Percentiles rank a stretch among this genome's conserved stretches.
Evolutionary conservation across 257 asterid species (phyloP).

Genomic region (Jacaranda mimosifolia): DNA sequence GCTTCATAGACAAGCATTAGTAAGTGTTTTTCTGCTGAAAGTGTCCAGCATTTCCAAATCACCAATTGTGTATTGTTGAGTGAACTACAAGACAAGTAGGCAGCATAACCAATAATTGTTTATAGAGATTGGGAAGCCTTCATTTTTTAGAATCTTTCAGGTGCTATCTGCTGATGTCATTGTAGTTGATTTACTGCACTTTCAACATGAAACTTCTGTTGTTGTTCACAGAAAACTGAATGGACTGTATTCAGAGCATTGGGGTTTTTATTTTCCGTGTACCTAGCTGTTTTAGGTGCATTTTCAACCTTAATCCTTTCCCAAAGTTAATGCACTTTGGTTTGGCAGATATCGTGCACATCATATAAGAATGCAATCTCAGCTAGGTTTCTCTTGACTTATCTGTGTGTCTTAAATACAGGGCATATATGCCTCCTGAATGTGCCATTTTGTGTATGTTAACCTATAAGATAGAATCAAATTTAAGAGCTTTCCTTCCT

Average conservation of each 20-base stretch:
- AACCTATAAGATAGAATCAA: background rate
- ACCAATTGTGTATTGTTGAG: constrained; percentile 4
- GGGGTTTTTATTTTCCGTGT: constrained; percentile 4
- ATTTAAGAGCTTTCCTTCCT: constrained; percentile 10
- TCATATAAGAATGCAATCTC: background rate
- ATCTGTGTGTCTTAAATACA: constrained; percentile 1
- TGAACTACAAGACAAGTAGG: constrained; percentile 3
- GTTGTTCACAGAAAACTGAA: background rate
- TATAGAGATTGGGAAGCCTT: background rate
- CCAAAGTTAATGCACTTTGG: constrained; percentile 14
- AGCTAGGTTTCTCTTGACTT: constrained; percentile 4
- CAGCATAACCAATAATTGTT: constrained; percentile 10
- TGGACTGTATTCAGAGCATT: background rate
- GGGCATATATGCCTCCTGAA: constrained; percentile 6
- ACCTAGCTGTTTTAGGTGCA: constrained; percentile 15
- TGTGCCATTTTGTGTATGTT: constrained; percentile 20
- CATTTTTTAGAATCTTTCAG: constrained; percentile 1
- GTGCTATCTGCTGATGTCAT: constrained; percentile 7
- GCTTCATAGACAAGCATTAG: constrained; percentile 16
- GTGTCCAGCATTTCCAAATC: constrained; percentile 10
- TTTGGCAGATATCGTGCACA: background rate
- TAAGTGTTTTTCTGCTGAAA: constrained; percentile 8
- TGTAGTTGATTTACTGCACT: constrained; percentile 11
- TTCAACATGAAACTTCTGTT: background rate
- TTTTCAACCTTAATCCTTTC: background rate